Evolutionary conservation across 768 basidiomycete species (phyloP).

Genomic region (Lentinus brumalis): DNA sequence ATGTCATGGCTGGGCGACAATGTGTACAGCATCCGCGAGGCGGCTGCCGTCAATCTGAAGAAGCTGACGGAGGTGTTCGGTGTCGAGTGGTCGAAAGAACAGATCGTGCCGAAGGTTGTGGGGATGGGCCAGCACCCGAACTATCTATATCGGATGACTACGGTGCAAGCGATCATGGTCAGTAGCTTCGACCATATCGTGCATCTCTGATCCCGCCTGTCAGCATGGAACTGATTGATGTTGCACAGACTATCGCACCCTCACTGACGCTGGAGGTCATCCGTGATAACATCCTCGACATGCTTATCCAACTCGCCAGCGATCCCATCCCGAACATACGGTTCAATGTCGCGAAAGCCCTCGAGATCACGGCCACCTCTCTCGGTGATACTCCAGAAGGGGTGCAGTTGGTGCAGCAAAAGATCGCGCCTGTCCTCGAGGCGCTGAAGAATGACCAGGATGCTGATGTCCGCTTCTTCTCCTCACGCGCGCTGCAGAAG

Average conservation of each 20-base stretch:
- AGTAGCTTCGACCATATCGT: slow-evolving; percentile 28
- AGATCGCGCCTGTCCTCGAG: slow-evolving; percentile 81
- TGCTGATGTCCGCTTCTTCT: slow-evolving; percentile 96
- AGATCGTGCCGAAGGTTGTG: slow-evolving; percentile 96
- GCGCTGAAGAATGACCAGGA: slow-evolving; percentile 87
- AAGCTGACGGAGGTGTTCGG: slow-evolving; percentile 98
- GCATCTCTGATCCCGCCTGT: slow-evolving; percentile 8
- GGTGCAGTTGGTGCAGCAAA: slow-evolving; percentile 68
- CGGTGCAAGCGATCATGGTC: slow-evolving; percentile 97
- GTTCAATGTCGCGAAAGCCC: slow-evolving; percentile 95
- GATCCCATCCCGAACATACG: slow-evolving; percentile 99
- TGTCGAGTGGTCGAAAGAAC: slow-evolving; percentile 92
- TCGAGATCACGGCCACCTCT: slow-evolving; percentile 83
- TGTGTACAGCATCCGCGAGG: slow-evolving; percentile 97
- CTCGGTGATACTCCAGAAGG: slow-evolving; percentile 70
- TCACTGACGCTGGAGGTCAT: slow-evolving; percentile 85
- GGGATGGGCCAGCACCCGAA: slow-evolving; percentile 97
- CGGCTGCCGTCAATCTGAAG: slow-evolving; percentile 96
- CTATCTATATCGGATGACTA: slow-evolving; percentile 98
- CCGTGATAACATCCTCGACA: slow-evolving; percentile 79
- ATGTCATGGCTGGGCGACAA: slow-evolving; percentile 99
- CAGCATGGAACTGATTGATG: slow-evolving; percentile 7
- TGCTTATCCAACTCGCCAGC: slow-evolving; percentile 76
- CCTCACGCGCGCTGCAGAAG: slow-evolving; percentile 75
- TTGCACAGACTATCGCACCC: slow-evolving; percentile 85